phyloP scores from a whole-genome alignment of 768 basidiomycete genomes.

The Kwoniella sp. region DNA sequence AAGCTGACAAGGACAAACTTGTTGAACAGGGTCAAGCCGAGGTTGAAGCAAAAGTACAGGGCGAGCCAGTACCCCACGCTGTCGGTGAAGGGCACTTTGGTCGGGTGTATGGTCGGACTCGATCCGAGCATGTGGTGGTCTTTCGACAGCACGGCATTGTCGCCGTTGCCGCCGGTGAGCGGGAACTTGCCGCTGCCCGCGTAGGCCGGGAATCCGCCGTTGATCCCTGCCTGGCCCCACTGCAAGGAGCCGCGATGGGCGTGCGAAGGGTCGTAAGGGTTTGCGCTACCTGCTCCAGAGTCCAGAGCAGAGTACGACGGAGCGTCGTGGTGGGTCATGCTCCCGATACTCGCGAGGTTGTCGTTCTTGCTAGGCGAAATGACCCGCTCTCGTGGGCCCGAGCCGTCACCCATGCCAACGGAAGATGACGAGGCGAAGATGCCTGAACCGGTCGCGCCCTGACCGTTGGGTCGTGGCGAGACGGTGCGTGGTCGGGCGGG shows the following conservation, averaged over 20 bases:
- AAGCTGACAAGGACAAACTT: slow-evolving; percentile 86
- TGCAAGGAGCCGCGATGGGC: not conserved
- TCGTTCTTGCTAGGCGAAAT: slow-evolving; percentile 13
- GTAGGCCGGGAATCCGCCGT: not conserved
- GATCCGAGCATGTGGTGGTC: not conserved
- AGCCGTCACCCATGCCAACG: not conserved
- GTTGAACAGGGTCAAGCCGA: slow-evolving; percentile 89
- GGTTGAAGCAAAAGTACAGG: slow-evolving; percentile 85
- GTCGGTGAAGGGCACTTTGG: slow-evolving; percentile 15
- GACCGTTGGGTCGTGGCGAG: slow-evolving; percentile 6
- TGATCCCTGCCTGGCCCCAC: not conserved
- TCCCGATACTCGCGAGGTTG: not conserved
- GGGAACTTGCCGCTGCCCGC: slow-evolving; percentile 8
- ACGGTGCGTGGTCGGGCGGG: slow-evolving; percentile 13
- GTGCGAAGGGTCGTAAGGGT: slow-evolving; percentile 11
- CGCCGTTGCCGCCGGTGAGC: slow-evolving; percentile 8
- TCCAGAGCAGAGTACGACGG: too few relatives aligned
- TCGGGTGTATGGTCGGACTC: slow-evolving; percentile 12
- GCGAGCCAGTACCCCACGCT: slow-evolving; percentile 60
- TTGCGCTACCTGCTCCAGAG: not conserved
- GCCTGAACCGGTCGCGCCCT: not conserved
- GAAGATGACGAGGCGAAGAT: slow-evolving; percentile 9
- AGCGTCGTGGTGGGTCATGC: not conserved
- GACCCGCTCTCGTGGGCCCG: slow-evolving; percentile 11
- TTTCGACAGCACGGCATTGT: not conserved